Base-by-base conservation (phyloP, 2,329 filamentous ascomycete genomes). In the Calonectria fujianensis region DNA sequence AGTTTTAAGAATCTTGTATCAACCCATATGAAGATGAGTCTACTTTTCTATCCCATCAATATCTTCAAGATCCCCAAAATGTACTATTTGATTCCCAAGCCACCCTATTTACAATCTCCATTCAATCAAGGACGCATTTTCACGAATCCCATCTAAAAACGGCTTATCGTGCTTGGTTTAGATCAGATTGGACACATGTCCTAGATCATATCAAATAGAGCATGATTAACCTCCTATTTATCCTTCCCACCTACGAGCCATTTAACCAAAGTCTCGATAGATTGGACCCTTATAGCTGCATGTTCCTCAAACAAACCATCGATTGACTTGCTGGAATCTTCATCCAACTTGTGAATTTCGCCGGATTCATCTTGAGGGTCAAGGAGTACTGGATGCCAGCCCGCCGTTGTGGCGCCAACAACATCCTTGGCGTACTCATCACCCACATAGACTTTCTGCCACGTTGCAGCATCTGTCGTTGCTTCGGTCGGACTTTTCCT, bases 391-490 rank as follows among this genome's bases (percentile, higher is more conserved):
- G 78, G 72, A 0, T 69, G 74, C 78, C 78, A 79, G 0, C 78
- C 78, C 0, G 76, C 78, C 1, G 73, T 68, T 2, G 14, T 11
- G 2, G 78, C 75, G 0, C 78, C 78, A 6, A 77, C 32, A 3
- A 80, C 75, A 13, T 79, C 78, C 20, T 79, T 79, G 0, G 63
- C 57, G 16, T 77, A 72, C 3, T 79, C 78, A 13, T 79, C 78
- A 0, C 78, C 78, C 8, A 79, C 78, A 10, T 76, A 77, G 0
- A 79, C 57, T 51, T 77, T 80, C 2, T 24, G 68, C 78, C 78
- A 79, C 0, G 29, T 27, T 0, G 7, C 24, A 8, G 24, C 66
- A 14, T 77, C 71, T 0, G 24, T 27, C 37, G 70, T 48, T 0
- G 68, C 37, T 4, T 80, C 63, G 1, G 18, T 10, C 1, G 68